Evolutionary conservation across 306 rosid species (phyloP), one percentile per base, ranked within the genome.

Genomic region (Cicer cuneatum): DNA sequence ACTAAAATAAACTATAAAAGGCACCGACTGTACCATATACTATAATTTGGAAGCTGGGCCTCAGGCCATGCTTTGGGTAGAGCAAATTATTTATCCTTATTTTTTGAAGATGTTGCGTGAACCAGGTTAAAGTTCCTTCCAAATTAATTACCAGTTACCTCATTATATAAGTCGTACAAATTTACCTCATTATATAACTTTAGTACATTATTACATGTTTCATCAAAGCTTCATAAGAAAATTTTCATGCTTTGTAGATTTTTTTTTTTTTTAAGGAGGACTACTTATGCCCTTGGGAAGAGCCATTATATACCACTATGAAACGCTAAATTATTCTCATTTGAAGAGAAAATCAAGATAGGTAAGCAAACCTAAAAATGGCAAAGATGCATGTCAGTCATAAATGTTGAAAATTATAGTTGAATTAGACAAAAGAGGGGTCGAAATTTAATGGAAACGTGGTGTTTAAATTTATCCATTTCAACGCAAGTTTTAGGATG

Each of bases 301-400:
- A 66, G 60, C 56, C 52, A 57, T 80, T 58, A 57, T 73, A 64
- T 74, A 72, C 45, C 83, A 72, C 73, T 79, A 42, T 71, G 9
- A 72, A 72, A 59, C 46, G 46, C 46, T 65, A 72, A 65, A 72
- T 65, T 72, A 79, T 79, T 72, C 78, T 72, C 10, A 47, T 72
- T 52, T 72, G 54, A 46, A 46, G 69, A 61, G 42, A 21, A 79
- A 43, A 63, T 65, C n/a, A 35, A 43, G 64, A 78, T 38, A 37
- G 38, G 37, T n/a, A 29, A 40, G 72, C 12, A 70, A 35, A 16
- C 12, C 49, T 70, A 38, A 39, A 48, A 35, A 71, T 2, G 19
- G 12, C 18, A 12, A 54, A 41, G 66, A 24, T 21, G 8, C 6
- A 47, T 46, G 16, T 9, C 18, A 45, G 3, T 29, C 24, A 71